A percentile compares a stretch with the other conserved stretches of the same genome.
Evolutionary conservation across 805 yeast genomes (phyloP).

Genomic region (Wickerhamiella galacta): DNA sequence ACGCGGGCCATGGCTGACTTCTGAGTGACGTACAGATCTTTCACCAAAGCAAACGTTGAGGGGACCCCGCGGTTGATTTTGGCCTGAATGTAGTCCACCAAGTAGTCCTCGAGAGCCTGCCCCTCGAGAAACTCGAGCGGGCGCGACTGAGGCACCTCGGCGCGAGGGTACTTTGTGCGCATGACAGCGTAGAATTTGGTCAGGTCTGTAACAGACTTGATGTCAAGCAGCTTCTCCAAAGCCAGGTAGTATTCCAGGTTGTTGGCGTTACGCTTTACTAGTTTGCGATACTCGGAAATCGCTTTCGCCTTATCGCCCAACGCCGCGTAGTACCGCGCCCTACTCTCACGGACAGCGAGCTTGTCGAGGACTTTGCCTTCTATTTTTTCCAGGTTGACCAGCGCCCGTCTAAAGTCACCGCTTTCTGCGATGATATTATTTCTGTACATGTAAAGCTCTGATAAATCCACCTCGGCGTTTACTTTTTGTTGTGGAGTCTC

Average conservation of each 20-base stretch:
- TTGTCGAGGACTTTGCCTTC: slow-evolving; percentile 27
- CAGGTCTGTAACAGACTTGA: slow-evolving; percentile 27
- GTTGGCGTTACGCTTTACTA: slow-evolving; percentile 79
- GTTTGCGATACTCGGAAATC: slow-evolving; percentile 43
- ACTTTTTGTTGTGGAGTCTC: slow-evolving; percentile 6
- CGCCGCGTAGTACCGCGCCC: slow-evolving; percentile 45
- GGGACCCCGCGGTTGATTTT: slow-evolving; percentile 75
- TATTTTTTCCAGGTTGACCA: slow-evolving; percentile 36
- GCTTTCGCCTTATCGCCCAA: slow-evolving; percentile 48
- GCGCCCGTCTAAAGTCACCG: slow-evolving; percentile 49
- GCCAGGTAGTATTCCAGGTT: slow-evolving; percentile 44
- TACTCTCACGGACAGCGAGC: slow-evolving; percentile 43
- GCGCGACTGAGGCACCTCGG: slow-evolving; percentile 62
- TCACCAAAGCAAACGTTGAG: slow-evolving; percentile 70
- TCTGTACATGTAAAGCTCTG: slow-evolving; percentile 64
- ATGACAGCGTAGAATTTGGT: slow-evolving; percentile 44
- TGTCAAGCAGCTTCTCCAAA: slow-evolving; percentile 49
- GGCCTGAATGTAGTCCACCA: slow-evolving; percentile 36
- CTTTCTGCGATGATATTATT: slow-evolving; percentile 44
- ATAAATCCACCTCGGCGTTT: slow-evolving; percentile 52
- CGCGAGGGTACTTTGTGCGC: slow-evolving; percentile 55
- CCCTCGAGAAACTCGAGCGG: slow-evolving; percentile 37
- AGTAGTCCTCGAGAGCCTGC: slow-evolving; percentile 29
- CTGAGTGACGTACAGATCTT: slow-evolving; percentile 25
- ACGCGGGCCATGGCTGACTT: slow-evolving; percentile 3